Base-by-base conservation (phyloP, 768 basidiomycete species). In the Kwoniella sp. region DNA sequence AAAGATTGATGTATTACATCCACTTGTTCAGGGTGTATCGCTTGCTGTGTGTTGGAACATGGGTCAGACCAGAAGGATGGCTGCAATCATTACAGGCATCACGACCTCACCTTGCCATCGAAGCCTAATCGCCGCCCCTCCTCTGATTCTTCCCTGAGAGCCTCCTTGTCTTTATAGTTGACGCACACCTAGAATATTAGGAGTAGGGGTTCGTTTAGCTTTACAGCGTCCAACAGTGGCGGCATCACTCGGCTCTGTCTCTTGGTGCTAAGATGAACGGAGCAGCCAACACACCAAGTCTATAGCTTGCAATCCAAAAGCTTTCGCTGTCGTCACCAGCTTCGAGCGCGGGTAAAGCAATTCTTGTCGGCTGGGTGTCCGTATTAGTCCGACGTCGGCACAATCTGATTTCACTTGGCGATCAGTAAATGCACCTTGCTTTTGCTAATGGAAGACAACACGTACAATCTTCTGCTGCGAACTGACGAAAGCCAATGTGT, bases 401-500 rank as follows among this genome's bases (percentile, higher is more conserved):
- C 94, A 96, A 79, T 92, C 92, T 95, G 48, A 1, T n/a, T n/a
- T n/a, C n/a, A n/a, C n/a, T n/a, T n/a, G n/a, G n/a, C n/a, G n/a
- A n/a, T n/a, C n/a, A n/a, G n/a, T n/a, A n/a, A n/a, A n/a, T n/a
- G n/a, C n/a, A n/a, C n/a, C n/a, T n/a, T n/a, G n/a, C n/a, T n/a
- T n/a, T n/a, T n/a, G 17, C 28, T 51, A 0, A 13, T 1, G 26
- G 48, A 34, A 12, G 2, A 28, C 3, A 34, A 20, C 28, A 75
- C 85, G 68, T 79, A 93, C 92, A 95, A 73, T 97, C 93, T 82
- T 97, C 93, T 23, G 93, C 91, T 2, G 91, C 93, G 78, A 96
- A 97, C 93, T 95, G 41, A 55, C 22, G 66, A 48, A n/a, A 62
- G n/a, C 28, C 23, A 4, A 47, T 52, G 20, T 52, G 15, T n/a